Evolutionary conservation across 1,284 basidiomycete species (phyloP).

Genomic region (Phlebopus sp.): DNA sequence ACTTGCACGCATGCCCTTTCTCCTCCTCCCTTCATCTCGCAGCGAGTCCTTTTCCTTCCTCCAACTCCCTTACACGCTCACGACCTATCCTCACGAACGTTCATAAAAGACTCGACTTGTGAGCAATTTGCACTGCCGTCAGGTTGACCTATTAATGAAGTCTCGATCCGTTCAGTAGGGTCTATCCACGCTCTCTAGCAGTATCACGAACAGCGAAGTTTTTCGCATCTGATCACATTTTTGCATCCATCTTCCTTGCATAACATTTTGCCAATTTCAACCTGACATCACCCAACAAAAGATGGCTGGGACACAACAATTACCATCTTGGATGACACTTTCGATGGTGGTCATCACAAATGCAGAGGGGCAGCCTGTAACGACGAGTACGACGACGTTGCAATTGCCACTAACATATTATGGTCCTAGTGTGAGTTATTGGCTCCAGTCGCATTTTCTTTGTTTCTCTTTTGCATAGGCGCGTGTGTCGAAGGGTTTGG

Average conservation of each 20-base stretch:
- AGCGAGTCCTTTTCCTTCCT: slow-evolving; percentile 1
- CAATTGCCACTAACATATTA: slow-evolving; percentile 69
- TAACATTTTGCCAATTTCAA: slow-evolving; percentile 9
- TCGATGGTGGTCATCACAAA: slow-evolving; percentile 49
- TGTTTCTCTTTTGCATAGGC: slow-evolving; percentile 1
- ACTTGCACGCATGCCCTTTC: slow-evolving; percentile 15
- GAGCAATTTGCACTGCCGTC: neutral
- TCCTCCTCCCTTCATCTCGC: slow-evolving; percentile 5
- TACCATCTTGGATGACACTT: slow-evolving; percentile 65
- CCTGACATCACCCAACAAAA: neutral
- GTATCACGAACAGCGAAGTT: slow-evolving; percentile 6
- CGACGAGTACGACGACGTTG: slow-evolving; percentile 51
- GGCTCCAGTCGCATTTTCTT: neutral
- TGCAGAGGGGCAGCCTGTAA: slow-evolving; percentile 45
- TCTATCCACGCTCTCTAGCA: slow-evolving; percentile 26
- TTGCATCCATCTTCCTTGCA: slow-evolving; percentile 7
- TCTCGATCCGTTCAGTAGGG: neutral
- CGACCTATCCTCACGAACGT: slow-evolving; percentile 17
- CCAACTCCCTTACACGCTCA: slow-evolving; percentile 9
- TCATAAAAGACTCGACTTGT: slow-evolving; percentile 13
- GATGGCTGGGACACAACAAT: slow-evolving; percentile 53
- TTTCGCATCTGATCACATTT: slow-evolving; percentile 3
- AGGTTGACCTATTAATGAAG: neutral
- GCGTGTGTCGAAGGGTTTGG: neutral
- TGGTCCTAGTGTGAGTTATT: slow-evolving; percentile 63